These are phyloP conservation scores for Melocanna baccifera DNA, from an alignment of 176 grass and related monocot genomes.

Conservation along the genomic window DNA sequence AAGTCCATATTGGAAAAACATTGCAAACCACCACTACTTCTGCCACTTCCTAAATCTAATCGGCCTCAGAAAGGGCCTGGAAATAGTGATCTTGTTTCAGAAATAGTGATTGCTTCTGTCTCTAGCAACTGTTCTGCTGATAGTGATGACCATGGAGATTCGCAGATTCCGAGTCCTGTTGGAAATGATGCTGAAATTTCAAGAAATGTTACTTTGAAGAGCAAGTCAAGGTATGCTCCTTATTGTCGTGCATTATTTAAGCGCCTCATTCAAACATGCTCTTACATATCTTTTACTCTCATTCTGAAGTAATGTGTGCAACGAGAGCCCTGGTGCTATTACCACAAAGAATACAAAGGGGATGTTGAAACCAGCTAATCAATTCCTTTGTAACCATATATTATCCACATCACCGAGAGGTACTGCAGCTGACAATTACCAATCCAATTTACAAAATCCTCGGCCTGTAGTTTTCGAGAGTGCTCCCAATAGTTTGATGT, in stretches of 20 bases:
- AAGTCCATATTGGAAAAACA: conserved; percentile 82
- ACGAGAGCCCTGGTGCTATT: conserved; percentile 48
- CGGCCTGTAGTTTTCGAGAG: conserved; percentile 61
- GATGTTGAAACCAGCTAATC: conserved; percentile 45
- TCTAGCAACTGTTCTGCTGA: conserved; percentile 90
- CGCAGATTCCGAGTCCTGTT: conserved; percentile 79
- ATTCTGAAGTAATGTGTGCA: conserved; percentile 61
- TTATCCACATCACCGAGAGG: conserved; percentile 58
- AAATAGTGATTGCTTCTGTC: conserved; percentile 65
- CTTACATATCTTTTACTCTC: conserved; percentile 46
- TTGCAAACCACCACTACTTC: conserved; percentile 66
- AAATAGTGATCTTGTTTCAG: conserved; percentile 51
- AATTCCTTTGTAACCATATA: conserved; percentile 49
- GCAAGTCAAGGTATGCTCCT: conserved; percentile 59
- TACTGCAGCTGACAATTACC: conserved; percentile 48
- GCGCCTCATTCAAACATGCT: background rate
- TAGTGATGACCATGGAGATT: conserved; percentile 73
- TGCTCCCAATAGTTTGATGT: conserved; percentile 95
- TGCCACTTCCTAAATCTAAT: conserved; percentile 77
- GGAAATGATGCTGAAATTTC: conserved; percentile 70
- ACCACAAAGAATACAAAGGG: conserved; percentile 54
- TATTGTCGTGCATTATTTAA: conserved; percentile 18
- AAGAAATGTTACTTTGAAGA: conserved; percentile 43
- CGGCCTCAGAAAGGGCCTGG: conserved; percentile 53
- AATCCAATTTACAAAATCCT: conserved; percentile 57